Conservation (phyloP, 371 early-diverging fungal genomes). For the Smittium mucronatum region DNA sequence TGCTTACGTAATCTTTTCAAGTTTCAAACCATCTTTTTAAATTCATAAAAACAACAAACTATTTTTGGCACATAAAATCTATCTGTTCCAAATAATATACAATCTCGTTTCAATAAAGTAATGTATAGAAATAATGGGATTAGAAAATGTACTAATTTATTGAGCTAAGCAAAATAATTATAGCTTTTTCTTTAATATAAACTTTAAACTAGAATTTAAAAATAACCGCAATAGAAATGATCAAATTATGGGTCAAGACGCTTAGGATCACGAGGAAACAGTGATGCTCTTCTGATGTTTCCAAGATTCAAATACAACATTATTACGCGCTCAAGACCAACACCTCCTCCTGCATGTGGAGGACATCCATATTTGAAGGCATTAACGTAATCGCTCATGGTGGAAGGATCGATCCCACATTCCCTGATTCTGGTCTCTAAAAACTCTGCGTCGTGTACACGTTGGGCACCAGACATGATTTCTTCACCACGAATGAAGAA, state of each 20-base stretch:
- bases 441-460: conserved; percentile 87
- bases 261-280: conserved; percentile 99
- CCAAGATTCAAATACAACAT: conserved; percentile 93
- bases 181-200: too few species aligned
- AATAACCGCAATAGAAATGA: too few species aligned
- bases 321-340: conserved; percentile 96
- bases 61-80: too few species aligned
- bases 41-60: too few species aligned
- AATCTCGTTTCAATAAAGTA: too few species aligned
- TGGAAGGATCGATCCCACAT: conserved; percentile 68
- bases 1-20: too few species aligned
- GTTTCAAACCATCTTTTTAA: too few species aligned
- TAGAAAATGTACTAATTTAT: too few species aligned
- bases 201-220: too few species aligned
- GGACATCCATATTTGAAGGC: conserved; percentile 98
- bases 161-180: too few species aligned
- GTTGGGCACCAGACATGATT: conserved; percentile 98
- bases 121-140: too few species aligned
- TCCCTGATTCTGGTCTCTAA: conserved; percentile 71
- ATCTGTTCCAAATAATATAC: too few species aligned
- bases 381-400: conserved; percentile 90
- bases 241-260: conserved; percentile 83
- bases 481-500: conserved; percentile 99
- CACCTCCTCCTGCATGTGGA: conserved; percentile 99
- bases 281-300: conserved; percentile 91